Evolutionary conservation across 805 yeast species (phyloP), one percentile per base, ranked within the genome.

Genomic region (Blastobotrys mokoenaii): DNA sequence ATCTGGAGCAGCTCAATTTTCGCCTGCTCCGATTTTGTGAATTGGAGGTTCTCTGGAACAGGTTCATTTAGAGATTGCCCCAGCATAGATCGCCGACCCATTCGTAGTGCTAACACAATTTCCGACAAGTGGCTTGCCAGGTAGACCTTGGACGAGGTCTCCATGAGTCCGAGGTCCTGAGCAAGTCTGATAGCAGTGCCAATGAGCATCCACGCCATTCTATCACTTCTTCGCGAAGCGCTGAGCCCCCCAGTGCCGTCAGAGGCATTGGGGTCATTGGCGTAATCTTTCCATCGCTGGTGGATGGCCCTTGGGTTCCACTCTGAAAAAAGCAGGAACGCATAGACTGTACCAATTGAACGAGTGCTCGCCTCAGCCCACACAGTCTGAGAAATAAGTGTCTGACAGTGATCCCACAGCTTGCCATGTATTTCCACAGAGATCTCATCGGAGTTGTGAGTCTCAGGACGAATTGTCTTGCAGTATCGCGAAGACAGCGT

Each of bases 221-320:
- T 72, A 60, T 86, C 89, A 50, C 89, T 80, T 56, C 96, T 69
- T 54, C 94, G 71, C 76, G 88, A 79, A 1, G 95, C 94, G 27
- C 86, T 85, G 38, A 85, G 65, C 0, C 95, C 95, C 22, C 43
- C 43, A 29, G 15, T 30, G 27, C 46, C 37, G 43, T 44, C 22
- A 41, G 45, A 29, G 41, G 52, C 52, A 25, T 49, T 38, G 3
- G 48, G 45, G 44, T 54, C 32, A 44, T 52, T 46, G 42, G 64
- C 95, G 64, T 86, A 84, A 63, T 89, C 95, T 0, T 79, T 66
- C 84, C 90, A 78, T 52, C 87, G 67, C 82, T 88, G 82, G 62
- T 88, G 96, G 49, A 88, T 87, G 2, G 96, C 95, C 44, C 96
- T 69, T 2, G 96, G 96, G 55, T 88, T 87, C 97, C 97, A 89